Evolutionary conservation across 176 grass and related monocot species (phyloP), one percentile per base, ranked within the genome.

Genomic region (Melocanna baccifera): DNA sequence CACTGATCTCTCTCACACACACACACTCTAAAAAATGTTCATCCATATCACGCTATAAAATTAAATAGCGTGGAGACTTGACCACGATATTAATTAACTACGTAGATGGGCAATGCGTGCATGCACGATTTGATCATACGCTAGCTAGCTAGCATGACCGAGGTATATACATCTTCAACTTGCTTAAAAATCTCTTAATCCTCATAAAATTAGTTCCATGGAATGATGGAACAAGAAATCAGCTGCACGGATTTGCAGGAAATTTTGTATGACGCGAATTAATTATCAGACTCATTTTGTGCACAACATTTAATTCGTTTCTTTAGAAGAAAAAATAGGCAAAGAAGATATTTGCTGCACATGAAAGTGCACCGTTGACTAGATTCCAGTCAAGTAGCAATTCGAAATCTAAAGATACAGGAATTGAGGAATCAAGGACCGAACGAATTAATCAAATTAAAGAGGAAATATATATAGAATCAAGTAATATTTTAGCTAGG

Each of bases 311-410:
- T 61, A 3, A 61, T 26, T 61, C 26, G 3, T 61, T 61, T 25
- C 20, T 59, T 59, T 11, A 23, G 2, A 4, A 11, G 25, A 59
- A 59, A 16, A 11, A 10, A 23, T 14, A 20, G 16, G 51, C 16
- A 53, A 23, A 7, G 13, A 63, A 29, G 5, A 63, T 15, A 30
- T 7, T 29, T 30, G 26, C 26, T 30, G 26, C 26, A 20, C 66
- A 43, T 58, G 50, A 70, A 41, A 22, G 79, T 56, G 40, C 64
- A 20, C 53, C 39, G 80, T 73, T 83, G 80, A 83, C 80, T 61
- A 71, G 40, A 61, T 46, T 36, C 53, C 39, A 47, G 2, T 30
- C 11, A 69, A 70, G 79, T 6, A 36, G 62, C 15, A 18, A 16
- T 6, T 32, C 62, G 29, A 65, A 65, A 65, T 32, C 6, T 34